Evolutionary conservation across 371 early-diverging fungal genomes (phyloP).

Genomic region (Rhizopus arrhizus): DNA sequence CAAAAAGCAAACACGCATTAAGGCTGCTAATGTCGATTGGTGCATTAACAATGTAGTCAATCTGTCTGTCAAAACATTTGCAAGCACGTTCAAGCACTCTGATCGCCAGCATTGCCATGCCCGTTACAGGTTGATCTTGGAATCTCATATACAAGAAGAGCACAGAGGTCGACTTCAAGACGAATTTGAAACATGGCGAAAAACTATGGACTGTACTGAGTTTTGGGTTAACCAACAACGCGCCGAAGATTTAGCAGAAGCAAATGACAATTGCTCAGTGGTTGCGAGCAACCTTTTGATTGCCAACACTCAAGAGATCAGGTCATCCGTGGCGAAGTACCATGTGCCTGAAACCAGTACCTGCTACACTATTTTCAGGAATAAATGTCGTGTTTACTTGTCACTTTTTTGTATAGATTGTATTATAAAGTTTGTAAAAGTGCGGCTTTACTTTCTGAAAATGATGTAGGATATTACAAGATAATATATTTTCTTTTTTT

Average conservation of each 20-base stretch:
- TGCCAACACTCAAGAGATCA: slow-evolving; percentile 19
- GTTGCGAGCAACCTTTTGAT: slow-evolving; percentile 14
- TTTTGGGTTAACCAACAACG: slow-evolving; percentile 13
- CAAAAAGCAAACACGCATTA: slow-evolving; percentile 9
- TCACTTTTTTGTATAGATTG: too few relatives aligned
- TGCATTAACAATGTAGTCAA: slow-evolving; percentile 28
- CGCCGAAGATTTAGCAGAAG: slow-evolving; percentile 10
- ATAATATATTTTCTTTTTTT: too few relatives aligned
- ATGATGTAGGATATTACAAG: too few relatives aligned
- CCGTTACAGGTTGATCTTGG: slow-evolving; percentile 2
- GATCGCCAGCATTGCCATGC: slow-evolving; percentile 7
- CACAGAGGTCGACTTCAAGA: slow-evolving; percentile 17
- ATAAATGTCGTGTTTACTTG: too few relatives aligned
- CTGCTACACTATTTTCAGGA: neutral
- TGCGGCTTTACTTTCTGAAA: too few relatives aligned
- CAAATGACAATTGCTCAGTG: slow-evolving; percentile 19
- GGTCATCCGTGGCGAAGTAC: slow-evolving; percentile 7
- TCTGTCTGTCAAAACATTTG: slow-evolving; percentile 16
- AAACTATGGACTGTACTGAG: slow-evolving; percentile 17
- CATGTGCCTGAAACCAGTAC: slow-evolving; percentile 13
- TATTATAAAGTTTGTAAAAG: too few relatives aligned
- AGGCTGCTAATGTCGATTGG: slow-evolving; percentile 10
- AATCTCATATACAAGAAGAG: slow-evolving; percentile 11
- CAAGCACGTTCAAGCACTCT: slow-evolving; percentile 13
- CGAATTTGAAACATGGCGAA: slow-evolving; percentile 17